Evolutionary conservation across 305 asterid species (phyloP), one percentile per base, ranked within the genome.

Genomic region (Fraxinus albicans): DNA sequence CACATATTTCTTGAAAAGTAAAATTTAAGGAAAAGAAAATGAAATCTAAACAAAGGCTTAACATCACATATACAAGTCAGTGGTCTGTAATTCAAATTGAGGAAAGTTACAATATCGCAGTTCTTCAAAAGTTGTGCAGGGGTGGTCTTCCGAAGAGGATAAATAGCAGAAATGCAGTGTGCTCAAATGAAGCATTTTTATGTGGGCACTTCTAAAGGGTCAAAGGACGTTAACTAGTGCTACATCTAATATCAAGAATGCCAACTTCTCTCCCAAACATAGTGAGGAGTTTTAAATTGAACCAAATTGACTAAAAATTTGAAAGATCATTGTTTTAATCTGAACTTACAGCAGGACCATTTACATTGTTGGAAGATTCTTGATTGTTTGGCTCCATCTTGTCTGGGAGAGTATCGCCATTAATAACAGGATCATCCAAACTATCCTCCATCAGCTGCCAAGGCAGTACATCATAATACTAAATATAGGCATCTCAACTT

Each of bases 381-480:
- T 77, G 80, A 87, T 77, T 87, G 88, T 85, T 85, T 79, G 86
- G 86, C 86, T 89, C 91, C 86, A 76, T 84, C 81, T 83, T 87
- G 84, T 89, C 98, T 74, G 92, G 80, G 83, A 79, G 85, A 50
- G 87, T 36, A 86, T 89, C 87, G 29, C 33, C 78, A 73, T 82
- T 86, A 83, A 81, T 85, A 67, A 69, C 55, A 84, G 89, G 83
- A 88, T 88, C 93, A 84, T 87, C 86, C 53, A 15, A 83, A 17
- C 84, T 87, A 86, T 91, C 92, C 81, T 92, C 94, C 60, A 97
- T 75, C 83, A 90, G 91, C 99, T 97, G 96, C 89, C 86, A 69
- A 84, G 84, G 81, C 81, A 83, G 78, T 38, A 60, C 53, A 84
- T 76, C 36, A 60, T 47, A 60, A 67, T 72, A 58, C 21, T 40